Evolutionary conservation across 148 eudicot genomes (phyloP), one percentile per base, ranked within the genome.

Genomic region (Amaranthus hypochondriacus): DNA sequence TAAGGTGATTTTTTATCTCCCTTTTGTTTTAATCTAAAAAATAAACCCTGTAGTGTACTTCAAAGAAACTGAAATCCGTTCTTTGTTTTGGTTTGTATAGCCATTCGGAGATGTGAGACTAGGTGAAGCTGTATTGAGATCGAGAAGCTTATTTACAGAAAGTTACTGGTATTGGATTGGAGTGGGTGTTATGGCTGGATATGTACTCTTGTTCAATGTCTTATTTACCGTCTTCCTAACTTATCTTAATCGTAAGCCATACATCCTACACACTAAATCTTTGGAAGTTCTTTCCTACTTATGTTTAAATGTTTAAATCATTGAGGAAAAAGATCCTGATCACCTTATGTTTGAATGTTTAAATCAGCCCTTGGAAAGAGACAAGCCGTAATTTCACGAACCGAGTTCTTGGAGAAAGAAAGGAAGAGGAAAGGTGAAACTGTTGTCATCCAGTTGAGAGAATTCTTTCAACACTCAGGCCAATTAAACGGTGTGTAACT

Each of bases 141-240:
- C 89, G 51, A 82, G 96, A 66, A 84, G 92, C 81, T 78, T 95
- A 76, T 92, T 86, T 79, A 82, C 89, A 57, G 92, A 95, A 83
- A 87, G 87, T 72, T 92, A 92, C 78, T 95, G 99, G 97, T 95
- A 95, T 74, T 95, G 96, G 96, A 89, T 95, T 63, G 99, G 99
- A 65, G 73, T 92, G 65, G 96, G 91, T 68, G 97, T 87, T 74
- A 72, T 95, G 91, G 83, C 84, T 51, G 99, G 96, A 77, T 95
- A 92, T 73, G 85, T 86, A 62, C 43, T 90, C 72, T 66, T 95
- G 73, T 87, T 95, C 87, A 95, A 92, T 72, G 57, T 90, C 62
- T 88, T 95, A 60, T 95, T 92, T 81, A 92, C 97, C 43, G 9
- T 88, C 83, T 89, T 84, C 86, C 88, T 95, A 48, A 69, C 84